Evolutionary conservation across 306 rosid species (phyloP).

Genomic region (Abrus pulchellus): DNA sequence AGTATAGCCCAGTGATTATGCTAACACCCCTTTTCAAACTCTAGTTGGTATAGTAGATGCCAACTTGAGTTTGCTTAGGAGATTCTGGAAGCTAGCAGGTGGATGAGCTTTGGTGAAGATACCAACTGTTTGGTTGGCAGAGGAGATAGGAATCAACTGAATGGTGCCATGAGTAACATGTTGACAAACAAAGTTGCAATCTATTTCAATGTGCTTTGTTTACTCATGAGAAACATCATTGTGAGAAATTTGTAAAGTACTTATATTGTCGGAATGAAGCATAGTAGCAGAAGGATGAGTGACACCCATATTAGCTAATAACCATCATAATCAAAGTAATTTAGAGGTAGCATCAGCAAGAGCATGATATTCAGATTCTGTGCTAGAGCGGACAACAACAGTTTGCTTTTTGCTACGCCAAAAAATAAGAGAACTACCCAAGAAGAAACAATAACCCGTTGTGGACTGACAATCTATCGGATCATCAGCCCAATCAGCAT

Average conservation of each 20-base stretch:
- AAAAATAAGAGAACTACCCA: background rate
- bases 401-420: background rate
- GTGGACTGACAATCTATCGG: background rate
- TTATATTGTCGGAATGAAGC: background rate
- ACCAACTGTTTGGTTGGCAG: no score
- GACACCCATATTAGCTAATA: background rate
- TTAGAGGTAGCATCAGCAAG: background rate
- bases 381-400: background rate
- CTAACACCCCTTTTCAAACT: constrained; percentile 13
- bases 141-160: no score
- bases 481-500: background rate
- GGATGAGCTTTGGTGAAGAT: no score
- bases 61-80: constrained; percentile 3
- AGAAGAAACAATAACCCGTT: background rate
- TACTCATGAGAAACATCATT: background rate
- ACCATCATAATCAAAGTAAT: background rate
- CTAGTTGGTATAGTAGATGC: background rate
- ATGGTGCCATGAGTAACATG: no score
- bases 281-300: background rate
- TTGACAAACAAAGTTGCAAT: background rate
- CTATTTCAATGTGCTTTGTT: background rate
- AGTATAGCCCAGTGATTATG: background rate
- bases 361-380: background rate
- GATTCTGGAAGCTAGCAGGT: background rate
- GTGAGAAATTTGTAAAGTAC: background rate